phyloP scores from a whole-genome alignment of 116 monocot genomes.

The Iris pallida region DNA sequence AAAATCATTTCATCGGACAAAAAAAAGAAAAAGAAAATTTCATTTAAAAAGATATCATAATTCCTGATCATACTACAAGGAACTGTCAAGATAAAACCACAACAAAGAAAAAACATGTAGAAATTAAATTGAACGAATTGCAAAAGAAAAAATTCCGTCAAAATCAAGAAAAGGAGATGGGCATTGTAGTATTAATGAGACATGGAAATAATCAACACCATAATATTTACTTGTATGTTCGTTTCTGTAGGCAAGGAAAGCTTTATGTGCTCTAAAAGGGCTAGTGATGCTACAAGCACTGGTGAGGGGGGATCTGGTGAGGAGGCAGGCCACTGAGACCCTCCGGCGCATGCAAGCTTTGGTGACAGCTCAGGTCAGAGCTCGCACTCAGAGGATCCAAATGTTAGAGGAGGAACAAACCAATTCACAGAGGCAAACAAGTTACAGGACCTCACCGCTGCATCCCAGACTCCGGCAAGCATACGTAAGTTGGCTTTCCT shows the following conservation, averaged over 20 bases:
- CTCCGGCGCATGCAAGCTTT: slow-evolving; percentile 85
- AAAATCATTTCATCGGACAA: no score
- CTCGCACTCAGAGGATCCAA: slow-evolving; percentile 35
- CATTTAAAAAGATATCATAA: no score
- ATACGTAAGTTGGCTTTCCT: slow-evolving; percentile 35
- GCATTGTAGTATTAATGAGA: no score
- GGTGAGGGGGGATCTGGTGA: slow-evolving; percentile 75
- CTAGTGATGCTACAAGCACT: slow-evolving; percentile 81
- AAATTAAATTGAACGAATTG: no score
- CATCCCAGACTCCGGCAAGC: slow-evolving; percentile 25
- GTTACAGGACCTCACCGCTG: slow-evolving; percentile 37
- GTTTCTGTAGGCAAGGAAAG: slow-evolving; percentile 64
- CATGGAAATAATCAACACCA: no score
- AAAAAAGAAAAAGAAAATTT: no score
- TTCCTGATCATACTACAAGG: no score
- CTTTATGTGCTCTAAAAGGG: slow-evolving; percentile 63
- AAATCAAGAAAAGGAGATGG: no score
- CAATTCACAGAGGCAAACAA: slow-evolving; percentile 13
- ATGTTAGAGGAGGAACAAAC: slow-evolving; percentile 33
- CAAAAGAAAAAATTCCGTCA: no score
- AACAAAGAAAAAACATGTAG: no score
- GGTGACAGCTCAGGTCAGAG: slow-evolving; percentile 53
- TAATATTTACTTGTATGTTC: not conserved
- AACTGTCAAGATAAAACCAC: no score
- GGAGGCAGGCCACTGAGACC: slow-evolving; percentile 69